Conservation (phyloP, 768 basidiomycete species). For the Russula abietina region DNA sequence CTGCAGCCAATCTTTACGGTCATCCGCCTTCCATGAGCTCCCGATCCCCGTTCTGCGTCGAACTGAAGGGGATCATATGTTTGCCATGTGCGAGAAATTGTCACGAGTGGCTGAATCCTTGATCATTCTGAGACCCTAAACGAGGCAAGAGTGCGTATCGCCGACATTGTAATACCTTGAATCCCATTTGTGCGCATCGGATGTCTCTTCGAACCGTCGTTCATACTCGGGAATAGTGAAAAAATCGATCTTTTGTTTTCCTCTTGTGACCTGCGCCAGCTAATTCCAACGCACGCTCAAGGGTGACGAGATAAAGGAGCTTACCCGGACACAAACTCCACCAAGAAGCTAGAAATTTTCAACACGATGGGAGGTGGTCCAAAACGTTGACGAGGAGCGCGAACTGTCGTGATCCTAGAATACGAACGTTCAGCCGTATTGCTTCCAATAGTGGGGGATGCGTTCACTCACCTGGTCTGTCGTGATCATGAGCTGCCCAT, state of each 20-base stretch:
- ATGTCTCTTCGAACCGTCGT: constrained; percentile 77
- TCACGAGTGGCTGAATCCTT: constrained; percentile 80
- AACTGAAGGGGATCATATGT: constrained; percentile 90
- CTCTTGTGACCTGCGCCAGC: constrained; percentile 60
- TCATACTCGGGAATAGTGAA: constrained; percentile 98
- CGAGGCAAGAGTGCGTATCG: constrained; percentile 4
- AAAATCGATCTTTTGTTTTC: constrained; percentile 74
- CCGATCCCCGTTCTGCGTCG: constrained; percentile 73
- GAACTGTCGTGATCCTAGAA: constrained; percentile 99
- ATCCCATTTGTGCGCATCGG: constrained; percentile 74
- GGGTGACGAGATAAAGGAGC: constrained; percentile 26
- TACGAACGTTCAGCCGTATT: neutral
- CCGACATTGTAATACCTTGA: constrained; percentile 96
- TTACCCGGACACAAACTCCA: constrained; percentile 96
- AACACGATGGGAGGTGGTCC: constrained; percentile 91
- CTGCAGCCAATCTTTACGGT: constrained; percentile 96
- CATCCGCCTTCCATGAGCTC: constrained; percentile 95
- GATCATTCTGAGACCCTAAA: constrained; percentile 92
- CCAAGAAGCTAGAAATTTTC: constrained; percentile 84
- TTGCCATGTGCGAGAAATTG: constrained; percentile 87
- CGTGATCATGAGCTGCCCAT: constrained; percentile 98
- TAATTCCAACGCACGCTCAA: neutral
- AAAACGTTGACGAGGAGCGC: constrained; percentile 98
- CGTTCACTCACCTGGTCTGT: constrained; percentile 79
- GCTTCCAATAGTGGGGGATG: neutral